These are phyloP conservation scores for Fomitopsis serialis DNA, from an alignment of 768 basidiomycete genomes.

Conservation along the genomic window DNA sequence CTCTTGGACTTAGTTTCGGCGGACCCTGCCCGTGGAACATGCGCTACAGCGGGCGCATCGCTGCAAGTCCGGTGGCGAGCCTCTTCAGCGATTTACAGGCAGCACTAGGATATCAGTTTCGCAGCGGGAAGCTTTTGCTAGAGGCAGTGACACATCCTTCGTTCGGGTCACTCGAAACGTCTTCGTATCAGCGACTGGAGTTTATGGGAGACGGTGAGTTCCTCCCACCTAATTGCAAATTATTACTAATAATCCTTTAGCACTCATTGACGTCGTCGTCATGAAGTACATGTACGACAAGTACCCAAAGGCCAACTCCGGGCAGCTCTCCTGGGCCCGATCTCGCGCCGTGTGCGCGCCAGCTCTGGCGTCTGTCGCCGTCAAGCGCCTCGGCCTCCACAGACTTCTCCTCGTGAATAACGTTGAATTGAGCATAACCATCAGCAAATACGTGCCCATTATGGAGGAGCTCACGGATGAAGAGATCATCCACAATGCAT, in stretches of 20 bases:
- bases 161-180: conserved; percentile 43
- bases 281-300: conserved; percentile 65
- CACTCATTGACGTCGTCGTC: conserved; percentile 67
- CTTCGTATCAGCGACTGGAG: conserved; percentile 83
- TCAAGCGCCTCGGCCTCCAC: conserved; percentile 63
- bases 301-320: conserved; percentile 68
- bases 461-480: conserved; percentile 49
- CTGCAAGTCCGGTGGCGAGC: conserved; percentile 31
- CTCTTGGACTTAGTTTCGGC: conserved; percentile 69
- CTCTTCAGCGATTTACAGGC: conserved; percentile 56
- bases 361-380: conserved; percentile 64
- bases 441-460: conserved; percentile 54
- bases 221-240: not conserved
- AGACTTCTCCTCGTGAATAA: conserved; percentile 66
- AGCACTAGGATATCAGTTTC: conserved; percentile 65
- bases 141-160: conserved; percentile 89
- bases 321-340: conserved; percentile 68
- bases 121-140: conserved; percentile 52
- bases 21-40: conserved; percentile 63
- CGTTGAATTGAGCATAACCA: conserved; percentile 59
- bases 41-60: conserved; percentile 39
- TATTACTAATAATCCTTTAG: conserved; percentile 28
- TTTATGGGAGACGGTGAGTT: conserved; percentile 84
- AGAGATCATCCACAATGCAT: conserved; percentile 63
- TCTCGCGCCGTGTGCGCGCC: conserved; percentile 69